Evolutionary conservation across 2,329 filamentous ascomycete species (phyloP), one percentile per base, ranked within the genome.

Genomic region (Trichoderma atrobrunneum): DNA sequence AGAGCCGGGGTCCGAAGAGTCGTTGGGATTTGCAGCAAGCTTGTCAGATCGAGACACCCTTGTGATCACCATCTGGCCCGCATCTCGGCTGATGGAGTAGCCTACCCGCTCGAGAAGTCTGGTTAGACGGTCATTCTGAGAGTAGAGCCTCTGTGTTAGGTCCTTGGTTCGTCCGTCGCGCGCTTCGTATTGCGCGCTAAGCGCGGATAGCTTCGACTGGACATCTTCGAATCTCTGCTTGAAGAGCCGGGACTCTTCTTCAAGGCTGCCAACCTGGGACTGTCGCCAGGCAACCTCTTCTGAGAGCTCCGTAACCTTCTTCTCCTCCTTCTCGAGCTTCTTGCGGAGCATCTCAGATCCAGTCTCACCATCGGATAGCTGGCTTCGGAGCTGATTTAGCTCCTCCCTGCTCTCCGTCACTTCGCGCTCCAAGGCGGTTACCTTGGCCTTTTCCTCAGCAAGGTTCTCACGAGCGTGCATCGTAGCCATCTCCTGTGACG

Each of bases 21-120:
- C 84, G 80, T 88, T 85, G 72, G 86, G 84, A 74, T 87, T 90
- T 66, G 89, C 85, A 30, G 82, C 79, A 34, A 79, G 80, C 74
- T 89, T 86, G 74, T 91, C 90, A 3, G 88, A 83, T 21, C 88
- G 87, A 5, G 89, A 88, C 36, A 91, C 81, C 76, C 94, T 92
- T 78, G 94, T 92, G 63, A 98, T 90, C 1, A 88, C 82, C 88
- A 97, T 93, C 16, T 86, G 86, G 26, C 89, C 89, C 54, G 92
- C 90, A 74, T 94, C 90, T 39, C 93, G 90, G 3, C 90, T 89
- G 18, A 98, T 88, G 0, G 92, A 90, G 78, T 96, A 97, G 14
- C 95, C 95, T 5, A 98, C 86, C 34, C 94, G 89, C 78, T 98
- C 95, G 0, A 99, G 86, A 62, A 99, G 89, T 66, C 92, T 90